phyloP scores from a whole-genome alignment of 495 filamentous ascomycete genomes.

The Penicillium turbatum region DNA sequence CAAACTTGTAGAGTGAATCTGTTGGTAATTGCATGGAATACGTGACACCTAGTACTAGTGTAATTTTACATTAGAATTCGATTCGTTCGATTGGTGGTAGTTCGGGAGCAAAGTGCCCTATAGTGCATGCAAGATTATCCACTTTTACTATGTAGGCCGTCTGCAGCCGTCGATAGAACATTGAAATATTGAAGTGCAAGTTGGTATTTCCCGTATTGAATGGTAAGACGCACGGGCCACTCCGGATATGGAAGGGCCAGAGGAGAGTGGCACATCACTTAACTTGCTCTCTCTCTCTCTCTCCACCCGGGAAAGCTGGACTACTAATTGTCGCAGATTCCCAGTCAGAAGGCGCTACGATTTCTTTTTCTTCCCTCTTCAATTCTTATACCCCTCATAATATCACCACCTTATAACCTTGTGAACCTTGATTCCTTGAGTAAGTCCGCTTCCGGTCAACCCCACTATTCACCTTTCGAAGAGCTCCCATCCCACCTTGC shows the following conservation, averaged over 20 bases:
- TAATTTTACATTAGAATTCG: not conserved
- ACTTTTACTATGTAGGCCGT: not conserved
- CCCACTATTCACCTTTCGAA: not conserved
- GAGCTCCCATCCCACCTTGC: not conserved
- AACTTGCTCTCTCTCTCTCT: not conserved
- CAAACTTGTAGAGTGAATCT: slow-evolving; percentile 8
- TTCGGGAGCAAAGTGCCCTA: too few species aligned
- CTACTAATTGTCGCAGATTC: not conserved
- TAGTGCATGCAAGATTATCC: too few species aligned
- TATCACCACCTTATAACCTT: not conserved
- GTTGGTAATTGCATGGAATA: not conserved
- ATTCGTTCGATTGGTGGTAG: not conserved
- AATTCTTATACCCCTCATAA: not conserved
- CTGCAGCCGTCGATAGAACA: not conserved
- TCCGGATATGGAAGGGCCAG: slow-evolving; percentile 1
- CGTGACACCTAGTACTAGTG: not conserved
- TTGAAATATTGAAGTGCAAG: not conserved
- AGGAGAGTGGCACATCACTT: slow-evolving; percentile 2
- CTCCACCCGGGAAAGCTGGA: not conserved
- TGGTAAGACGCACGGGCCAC: slow-evolving; percentile 1
- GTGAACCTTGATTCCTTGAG: not conserved
- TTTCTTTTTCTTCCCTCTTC: not conserved
- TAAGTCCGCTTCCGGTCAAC: not conserved
- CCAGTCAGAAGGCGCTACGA: not conserved
- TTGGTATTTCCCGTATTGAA: not conserved